These are phyloP conservation scores for Coemansia sp. DNA, from an alignment of 192 early-diverging fungal genomes.

Conservation along the genomic window DNA sequence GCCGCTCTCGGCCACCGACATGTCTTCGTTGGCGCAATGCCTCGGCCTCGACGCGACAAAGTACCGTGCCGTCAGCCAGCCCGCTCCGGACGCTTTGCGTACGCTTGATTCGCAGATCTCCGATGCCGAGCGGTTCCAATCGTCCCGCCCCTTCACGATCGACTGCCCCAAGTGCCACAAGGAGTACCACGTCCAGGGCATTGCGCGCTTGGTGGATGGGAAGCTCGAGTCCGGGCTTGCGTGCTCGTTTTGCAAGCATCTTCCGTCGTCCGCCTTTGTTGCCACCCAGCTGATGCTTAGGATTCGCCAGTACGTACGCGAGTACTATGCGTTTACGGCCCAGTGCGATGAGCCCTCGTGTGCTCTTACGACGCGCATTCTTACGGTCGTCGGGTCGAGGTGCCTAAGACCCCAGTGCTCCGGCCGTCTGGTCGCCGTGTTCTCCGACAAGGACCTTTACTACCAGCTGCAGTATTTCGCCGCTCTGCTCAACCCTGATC, in stretches of 20 bases:
- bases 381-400: conserved; percentile 66
- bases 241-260: conserved; percentile 59
- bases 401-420: conserved; percentile 68
- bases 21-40: conserved; percentile 71
- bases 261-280: conserved; percentile 53
- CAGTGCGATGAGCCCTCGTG: conserved; percentile 82
- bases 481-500: conserved; percentile 46
- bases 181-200: conserved; percentile 33
- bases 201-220: conserved; percentile 14
- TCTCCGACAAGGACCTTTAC: conserved; percentile 72
- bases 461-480: conserved; percentile 80
- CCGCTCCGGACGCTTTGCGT: conserved; percentile 53
- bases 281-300: conserved; percentile 60
- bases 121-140: conserved; percentile 62
- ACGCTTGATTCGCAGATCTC: conserved; percentile 78
- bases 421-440: conserved; percentile 65
- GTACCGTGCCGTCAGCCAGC: conserved; percentile 43
- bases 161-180: conserved; percentile 63
- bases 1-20: conserved; percentile 84
- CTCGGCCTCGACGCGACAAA: conserved; percentile 77
- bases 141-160: conserved; percentile 56
- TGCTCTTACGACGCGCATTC: conserved; percentile 58
- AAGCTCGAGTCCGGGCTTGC: conserved; percentile 33
- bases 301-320: conserved; percentile 66
- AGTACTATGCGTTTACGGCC: conserved; percentile 72